Percentiles rank a stretch among this genome's conserved stretches.
Evolutionary conservation across 2,329 filamentous ascomycete species (phyloP).

Genomic region (Neopestalotiopsis clavispora): DNA sequence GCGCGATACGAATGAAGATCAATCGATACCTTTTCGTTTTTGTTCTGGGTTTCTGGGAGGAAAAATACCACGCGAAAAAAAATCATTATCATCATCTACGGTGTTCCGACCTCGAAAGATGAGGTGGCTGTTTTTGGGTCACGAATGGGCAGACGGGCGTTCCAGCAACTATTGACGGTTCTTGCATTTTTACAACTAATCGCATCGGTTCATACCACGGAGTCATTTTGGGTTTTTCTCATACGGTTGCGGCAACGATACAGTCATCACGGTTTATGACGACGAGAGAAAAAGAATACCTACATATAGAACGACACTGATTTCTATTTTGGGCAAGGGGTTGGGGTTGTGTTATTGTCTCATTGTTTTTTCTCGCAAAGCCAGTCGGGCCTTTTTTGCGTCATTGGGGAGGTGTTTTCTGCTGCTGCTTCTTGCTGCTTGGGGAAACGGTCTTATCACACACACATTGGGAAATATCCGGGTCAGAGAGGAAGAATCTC

Average conservation of each 20-base stretch:
- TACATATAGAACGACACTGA: constrained; percentile 56
- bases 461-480: constrained; percentile 35
- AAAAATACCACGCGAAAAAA: constrained; percentile 28
- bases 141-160: constrained; percentile 46
- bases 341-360: constrained; percentile 42
- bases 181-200: constrained; percentile 50
- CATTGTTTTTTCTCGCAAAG: constrained; percentile 35
- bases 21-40: constrained; percentile 51
- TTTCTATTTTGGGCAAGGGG: constrained; percentile 37
- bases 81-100: constrained; percentile 21
- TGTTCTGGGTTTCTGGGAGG: constrained; percentile 34
- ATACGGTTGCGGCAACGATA: constrained; percentile 48
- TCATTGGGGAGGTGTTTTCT: constrained; percentile 28
- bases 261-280: constrained; percentile 57
- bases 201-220: constrained; percentile 56
- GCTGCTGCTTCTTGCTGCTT: constrained; percentile 18
- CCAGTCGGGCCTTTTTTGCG: constrained; percentile 31
- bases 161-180: constrained; percentile 40
- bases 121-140: constrained; percentile 41
- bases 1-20: constrained; percentile 43
- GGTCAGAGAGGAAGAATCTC: constrained; percentile 35
- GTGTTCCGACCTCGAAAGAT: constrained; percentile 45
- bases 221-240: constrained; percentile 43
- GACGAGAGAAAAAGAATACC: constrained; percentile 52
- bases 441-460: constrained; percentile 26